phyloP scores from a whole-genome alignment of 2,329 filamentous ascomycete genomes.

The Neoascochyta sp. region DNA sequence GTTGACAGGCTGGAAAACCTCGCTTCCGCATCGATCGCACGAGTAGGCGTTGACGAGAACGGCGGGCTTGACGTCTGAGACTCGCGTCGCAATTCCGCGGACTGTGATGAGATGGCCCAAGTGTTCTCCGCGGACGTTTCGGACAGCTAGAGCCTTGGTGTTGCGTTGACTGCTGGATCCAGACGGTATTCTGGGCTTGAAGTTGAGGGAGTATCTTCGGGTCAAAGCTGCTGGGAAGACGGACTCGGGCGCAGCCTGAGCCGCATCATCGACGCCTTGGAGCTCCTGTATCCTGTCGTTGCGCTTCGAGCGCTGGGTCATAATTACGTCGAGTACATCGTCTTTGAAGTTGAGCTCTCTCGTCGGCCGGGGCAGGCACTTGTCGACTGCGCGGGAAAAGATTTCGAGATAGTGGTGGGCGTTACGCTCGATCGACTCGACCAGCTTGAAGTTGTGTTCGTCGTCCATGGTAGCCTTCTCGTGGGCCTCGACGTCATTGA shows the following conservation, averaged over 20 bases:
- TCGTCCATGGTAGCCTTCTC: constrained; percentile 64
- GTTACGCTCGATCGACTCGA: constrained; percentile 83
- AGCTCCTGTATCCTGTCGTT: constrained; percentile 67
- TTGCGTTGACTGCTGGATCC: constrained; percentile 59
- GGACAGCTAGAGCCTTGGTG: constrained; percentile 74
- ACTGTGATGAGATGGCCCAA: constrained; percentile 91
- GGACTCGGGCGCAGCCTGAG: constrained; percentile 63
- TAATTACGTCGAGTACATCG: constrained; percentile 93
- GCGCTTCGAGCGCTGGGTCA: constrained; percentile 82
- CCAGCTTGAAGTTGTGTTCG: constrained; percentile 61
- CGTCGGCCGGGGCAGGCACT: constrained; percentile 73
- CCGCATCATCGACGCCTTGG: constrained; percentile 45
- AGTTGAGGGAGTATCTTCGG: constrained; percentile 89
- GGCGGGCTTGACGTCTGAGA: constrained; percentile 95
- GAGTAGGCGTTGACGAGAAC: constrained; percentile 98
- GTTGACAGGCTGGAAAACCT: constrained; percentile 94
- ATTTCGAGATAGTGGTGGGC: constrained; percentile 95
- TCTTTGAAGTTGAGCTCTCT: constrained; percentile 89
- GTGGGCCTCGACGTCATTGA: constrained; percentile 81
- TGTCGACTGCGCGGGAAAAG: constrained; percentile 82
- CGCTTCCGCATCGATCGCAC: constrained; percentile 91
- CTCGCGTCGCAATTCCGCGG: constrained; percentile 87
- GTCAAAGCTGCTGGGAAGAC: constrained; percentile 91
- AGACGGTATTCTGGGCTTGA: constrained; percentile 81
- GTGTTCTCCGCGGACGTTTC: constrained; percentile 88